Evolutionary conservation across 176 grass and related monocot species (phyloP), one percentile per base, ranked within the genome.

Genomic region (Oryza nivara): DNA sequence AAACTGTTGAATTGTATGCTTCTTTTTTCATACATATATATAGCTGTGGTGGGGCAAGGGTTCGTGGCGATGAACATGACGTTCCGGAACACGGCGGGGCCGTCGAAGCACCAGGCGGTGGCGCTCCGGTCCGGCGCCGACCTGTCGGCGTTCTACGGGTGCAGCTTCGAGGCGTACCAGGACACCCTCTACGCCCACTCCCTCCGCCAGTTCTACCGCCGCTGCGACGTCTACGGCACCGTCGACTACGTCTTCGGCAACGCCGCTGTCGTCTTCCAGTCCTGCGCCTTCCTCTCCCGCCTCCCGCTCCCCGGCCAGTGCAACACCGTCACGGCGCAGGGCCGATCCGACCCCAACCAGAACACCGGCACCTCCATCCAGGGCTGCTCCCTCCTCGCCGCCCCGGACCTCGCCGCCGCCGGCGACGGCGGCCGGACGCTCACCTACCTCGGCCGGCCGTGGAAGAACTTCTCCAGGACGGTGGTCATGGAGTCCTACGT

Each of bases 161-260:
- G 93, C 88, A 90, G 90, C 88, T 84, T 95, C 85, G 88, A 95
- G 79, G 90, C 88, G 11, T 95, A 82, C 85, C 93, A 95, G 65
- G 93, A 95, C 90, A 92, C 93, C 12, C 85, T 95, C 3, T 95
- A 95, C 87, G 82, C 93, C 41, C 93, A 95, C 88, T 95, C 93
- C 14, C 88, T 95, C 70, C 85, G 93, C 0, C 93, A 95, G 74
- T 95, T 95, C 90, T 95, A 92, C 90, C 85, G 90, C 19, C 80
- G 81, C 23, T 95, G 93, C 85, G 85, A 90, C 76, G 48, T 95
- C 15, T 81, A 92, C 83, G 93, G 90, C 72, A 95, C 93, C 5
- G 93, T 95, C 5, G 93, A 95, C 85, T 92, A 92, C 83, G 81
- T 95, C 14, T 95, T 95, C 80, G 93, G 93, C 85, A 95, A 95